Conservation (phyloP, 768 basidiomycete species). For the Lyophyllum shimeji region DNA sequence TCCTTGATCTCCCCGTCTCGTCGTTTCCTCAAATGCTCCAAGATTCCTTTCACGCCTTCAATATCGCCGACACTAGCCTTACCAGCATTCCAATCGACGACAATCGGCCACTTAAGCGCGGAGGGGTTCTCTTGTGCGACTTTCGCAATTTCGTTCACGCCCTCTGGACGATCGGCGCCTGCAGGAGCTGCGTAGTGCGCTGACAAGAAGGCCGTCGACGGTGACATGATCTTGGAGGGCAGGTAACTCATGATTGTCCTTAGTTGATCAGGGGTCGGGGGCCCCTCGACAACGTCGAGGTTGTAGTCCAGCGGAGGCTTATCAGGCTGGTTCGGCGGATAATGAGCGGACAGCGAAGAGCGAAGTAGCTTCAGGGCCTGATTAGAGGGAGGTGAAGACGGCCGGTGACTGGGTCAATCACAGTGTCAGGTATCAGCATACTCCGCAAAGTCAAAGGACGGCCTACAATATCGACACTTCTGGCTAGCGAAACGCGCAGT, state of each 20-base stretch:
- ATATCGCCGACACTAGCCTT: conserved; percentile 64
- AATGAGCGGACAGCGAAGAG: conserved; percentile 57
- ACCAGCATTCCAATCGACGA: conserved; percentile 76
- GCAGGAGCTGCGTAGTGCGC: conserved; percentile 54
- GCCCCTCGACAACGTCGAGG: conserved; percentile 67
- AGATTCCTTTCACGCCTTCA: conserved; percentile 64
- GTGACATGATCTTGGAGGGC: conserved; percentile 36
- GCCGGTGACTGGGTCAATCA: conserved; percentile 50
- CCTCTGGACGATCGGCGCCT: conserved; percentile 37
- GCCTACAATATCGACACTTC: conserved; percentile 70
- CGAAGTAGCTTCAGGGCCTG: conserved; percentile 62
- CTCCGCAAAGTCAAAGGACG: not conserved
- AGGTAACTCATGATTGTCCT: conserved; percentile 65
- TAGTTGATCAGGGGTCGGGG: conserved; percentile 69
- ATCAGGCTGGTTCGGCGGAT: conserved; percentile 49
- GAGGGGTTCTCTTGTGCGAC: conserved; percentile 56
- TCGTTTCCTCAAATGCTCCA: conserved; percentile 63
- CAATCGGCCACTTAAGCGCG: conserved; percentile 75
- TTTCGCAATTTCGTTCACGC: conserved; percentile 42
- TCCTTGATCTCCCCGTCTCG: conserved; percentile 62
- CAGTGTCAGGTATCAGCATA: conserved; percentile 3
- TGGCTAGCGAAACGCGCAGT: conserved; percentile 30
- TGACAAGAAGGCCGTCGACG: conserved; percentile 52
- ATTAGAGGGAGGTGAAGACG: conserved; percentile 62
- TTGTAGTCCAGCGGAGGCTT: conserved; percentile 63